These are phyloP conservation scores for Lindgomyces ingoldianus DNA, from an alignment of 495 filamentous ascomycete genomes.

Conservation along the genomic window DNA sequence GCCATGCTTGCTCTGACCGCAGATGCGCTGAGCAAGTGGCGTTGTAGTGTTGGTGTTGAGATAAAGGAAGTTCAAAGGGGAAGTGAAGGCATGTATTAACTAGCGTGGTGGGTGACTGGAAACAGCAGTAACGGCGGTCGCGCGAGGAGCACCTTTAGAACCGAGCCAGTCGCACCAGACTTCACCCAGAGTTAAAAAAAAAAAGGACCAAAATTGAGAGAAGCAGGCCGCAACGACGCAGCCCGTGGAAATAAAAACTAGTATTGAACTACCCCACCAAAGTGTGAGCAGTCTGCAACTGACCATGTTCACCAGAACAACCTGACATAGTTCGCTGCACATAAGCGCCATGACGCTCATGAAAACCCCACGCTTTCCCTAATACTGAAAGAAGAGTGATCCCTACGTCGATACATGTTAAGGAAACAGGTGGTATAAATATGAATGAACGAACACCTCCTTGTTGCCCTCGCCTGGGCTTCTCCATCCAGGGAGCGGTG, in stretches of 20 bases:
- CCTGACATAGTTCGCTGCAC: too few species aligned
- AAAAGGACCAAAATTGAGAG: background rate
- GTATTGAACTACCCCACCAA: background rate
- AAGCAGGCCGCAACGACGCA: background rate
- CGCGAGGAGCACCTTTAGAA: too few species aligned
- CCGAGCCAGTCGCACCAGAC: too few species aligned
- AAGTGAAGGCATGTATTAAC: too few species aligned
- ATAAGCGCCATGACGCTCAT: background rate
- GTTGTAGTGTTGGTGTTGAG: too few species aligned
- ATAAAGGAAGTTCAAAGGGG: too few species aligned
- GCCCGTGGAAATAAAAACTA: background rate
- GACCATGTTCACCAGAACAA: background rate
- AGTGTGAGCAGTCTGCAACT: background rate
- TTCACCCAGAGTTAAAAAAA: too few species aligned
- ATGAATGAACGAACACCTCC: background rate
- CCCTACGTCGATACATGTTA: background rate
- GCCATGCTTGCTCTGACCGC: too few species aligned
- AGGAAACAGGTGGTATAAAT: background rate
- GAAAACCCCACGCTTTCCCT: background rate
- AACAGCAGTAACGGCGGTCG: too few species aligned
- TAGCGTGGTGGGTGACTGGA: too few species aligned
- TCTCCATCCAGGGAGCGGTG: background rate
- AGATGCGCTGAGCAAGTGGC: too few species aligned
- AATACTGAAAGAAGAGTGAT: background rate
- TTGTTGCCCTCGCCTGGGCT: background rate